A percentile compares a stretch with the other conserved stretches of the same genome.
Conservation (phyloP, 305 asterid genomes). For the Solanum hybrid region DNA sequence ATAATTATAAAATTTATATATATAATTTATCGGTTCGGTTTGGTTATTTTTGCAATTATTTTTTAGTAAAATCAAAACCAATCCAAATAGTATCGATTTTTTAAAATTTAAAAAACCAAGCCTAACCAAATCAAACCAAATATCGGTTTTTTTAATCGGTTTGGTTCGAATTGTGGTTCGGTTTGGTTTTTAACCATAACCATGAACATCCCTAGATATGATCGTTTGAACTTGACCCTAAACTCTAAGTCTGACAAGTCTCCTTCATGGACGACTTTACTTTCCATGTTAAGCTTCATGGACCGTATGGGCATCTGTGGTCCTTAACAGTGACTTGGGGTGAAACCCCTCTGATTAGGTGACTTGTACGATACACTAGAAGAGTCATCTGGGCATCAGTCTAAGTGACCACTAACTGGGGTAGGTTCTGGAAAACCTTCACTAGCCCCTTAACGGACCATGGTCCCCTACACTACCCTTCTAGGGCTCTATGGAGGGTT, state of each 20-base stretch:
- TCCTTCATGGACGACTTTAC: neutral
- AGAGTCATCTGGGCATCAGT: neutral
- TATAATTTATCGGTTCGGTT: too few relatives aligned
- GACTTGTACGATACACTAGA: neutral
- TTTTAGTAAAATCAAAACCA: neutral
- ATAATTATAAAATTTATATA: too few relatives aligned
- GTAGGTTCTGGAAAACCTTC: too few relatives aligned
- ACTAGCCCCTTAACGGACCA: neutral
- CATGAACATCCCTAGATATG: too few relatives aligned
- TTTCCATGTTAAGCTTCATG: neutral
- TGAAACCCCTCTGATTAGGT: neutral
- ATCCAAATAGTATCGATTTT: neutral
- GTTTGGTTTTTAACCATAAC: too few relatives aligned
- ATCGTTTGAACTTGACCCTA: neutral
- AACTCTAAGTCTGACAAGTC: neutral
- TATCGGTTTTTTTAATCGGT: neutral
- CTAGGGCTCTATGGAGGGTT: neutral
- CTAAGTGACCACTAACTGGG: neutral
- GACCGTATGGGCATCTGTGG: neutral
- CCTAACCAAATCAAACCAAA: too few relatives aligned
- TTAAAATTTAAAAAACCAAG: neutral
- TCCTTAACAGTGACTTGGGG: neutral
- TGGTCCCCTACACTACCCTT: neutral
- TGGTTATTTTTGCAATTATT: neutral
- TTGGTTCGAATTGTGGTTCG: neutral